These are phyloP conservation scores for Xenoacremonium recifei DNA, from an alignment of 2,329 filamentous ascomycete genomes.

Conservation along the genomic window DNA sequence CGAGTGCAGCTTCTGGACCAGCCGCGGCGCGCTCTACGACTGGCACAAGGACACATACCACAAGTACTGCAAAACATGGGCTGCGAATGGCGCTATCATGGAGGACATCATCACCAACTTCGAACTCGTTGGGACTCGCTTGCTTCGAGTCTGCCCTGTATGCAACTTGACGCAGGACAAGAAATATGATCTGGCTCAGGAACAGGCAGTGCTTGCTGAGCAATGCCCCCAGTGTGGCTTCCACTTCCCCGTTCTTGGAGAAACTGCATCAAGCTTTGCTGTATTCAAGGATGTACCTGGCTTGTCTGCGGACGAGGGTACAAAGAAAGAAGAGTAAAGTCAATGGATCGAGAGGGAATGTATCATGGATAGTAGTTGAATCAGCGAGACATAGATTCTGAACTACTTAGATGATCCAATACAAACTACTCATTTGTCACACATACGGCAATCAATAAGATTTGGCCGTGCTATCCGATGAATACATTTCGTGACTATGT, in stretches of 20 bases:
- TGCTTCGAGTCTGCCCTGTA: conserved; percentile 13
- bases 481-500: too few species aligned
- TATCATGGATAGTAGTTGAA: too few species aligned
- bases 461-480: too few species aligned
- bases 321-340: too few species aligned
- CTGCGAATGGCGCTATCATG: conserved; percentile 16
- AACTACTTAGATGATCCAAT: too few species aligned
- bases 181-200: conserved; percentile 16
- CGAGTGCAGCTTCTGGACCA: conserved; percentile 18
- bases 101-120: conserved; percentile 20
- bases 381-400: too few species aligned
- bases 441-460: too few species aligned
- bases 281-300: conserved; percentile 11
- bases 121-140: conserved; percentile 12
- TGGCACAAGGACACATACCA: conserved; percentile 18
- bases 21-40: conserved; percentile 10
- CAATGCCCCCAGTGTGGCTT: conserved; percentile 15
- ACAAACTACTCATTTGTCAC: too few species aligned
- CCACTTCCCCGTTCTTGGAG: conserved; percentile 16
- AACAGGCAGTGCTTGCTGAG: conserved; percentile 15
- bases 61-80: conserved; percentile 16
- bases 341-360: too few species aligned
- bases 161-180: conserved; percentile 14
- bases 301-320: background rate
- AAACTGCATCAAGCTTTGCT: conserved; percentile 12